Base-by-base conservation (phyloP, 2,329 filamentous ascomycete species). In the Fusarium sarcochroum region DNA sequence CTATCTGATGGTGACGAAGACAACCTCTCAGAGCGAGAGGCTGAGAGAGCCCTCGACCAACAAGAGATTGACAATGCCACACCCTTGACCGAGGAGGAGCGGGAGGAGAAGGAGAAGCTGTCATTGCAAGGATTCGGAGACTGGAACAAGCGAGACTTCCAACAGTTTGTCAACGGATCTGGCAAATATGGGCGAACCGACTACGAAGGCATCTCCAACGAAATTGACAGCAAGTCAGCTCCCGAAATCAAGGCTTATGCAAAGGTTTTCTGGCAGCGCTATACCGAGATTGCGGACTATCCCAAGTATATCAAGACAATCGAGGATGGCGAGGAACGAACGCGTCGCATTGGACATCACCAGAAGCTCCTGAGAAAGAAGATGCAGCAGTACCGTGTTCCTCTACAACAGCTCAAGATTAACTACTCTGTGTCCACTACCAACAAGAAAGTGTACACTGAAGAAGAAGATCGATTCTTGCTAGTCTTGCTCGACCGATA, bases 371-470 rank as follows among this genome's bases (percentile, higher is more conserved):
- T 99, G 56, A 90, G 91, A 68, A 97, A 94, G 87, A 99, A 99
- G 87, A 92, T 99, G 87, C 88, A 91, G 73, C 93, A 96, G 84
- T 98, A 97, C 78, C 92, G 96, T n/a, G 95, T 98, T 49, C 97
- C 96, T 23, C 86, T 99, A 17, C 96, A 99, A 79, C 96, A 99
- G 80, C 89, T 99, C 75, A 97, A 97, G 85, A 94, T 99, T 83
- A 98, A 97, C 82, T 99, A 99, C 81, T 97, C 94, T 0, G 96
- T 99, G 27, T 97, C 94, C 8, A 99, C 96, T 3, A 99, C 97
- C 11, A 99, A 99, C 87, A 99, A 99, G 84, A 99, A 99, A 83
- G 94, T 99, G 1, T 99, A 99, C 78, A 98, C 94, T 0, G 97
- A 99, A 78, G 96, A 99, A 77, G 96, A 99, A 79, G 96, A 99